These are phyloP conservation scores for Nicotiana paniculata DNA, from an alignment of 257 asterid genomes.

Conservation along the genomic window DNA sequence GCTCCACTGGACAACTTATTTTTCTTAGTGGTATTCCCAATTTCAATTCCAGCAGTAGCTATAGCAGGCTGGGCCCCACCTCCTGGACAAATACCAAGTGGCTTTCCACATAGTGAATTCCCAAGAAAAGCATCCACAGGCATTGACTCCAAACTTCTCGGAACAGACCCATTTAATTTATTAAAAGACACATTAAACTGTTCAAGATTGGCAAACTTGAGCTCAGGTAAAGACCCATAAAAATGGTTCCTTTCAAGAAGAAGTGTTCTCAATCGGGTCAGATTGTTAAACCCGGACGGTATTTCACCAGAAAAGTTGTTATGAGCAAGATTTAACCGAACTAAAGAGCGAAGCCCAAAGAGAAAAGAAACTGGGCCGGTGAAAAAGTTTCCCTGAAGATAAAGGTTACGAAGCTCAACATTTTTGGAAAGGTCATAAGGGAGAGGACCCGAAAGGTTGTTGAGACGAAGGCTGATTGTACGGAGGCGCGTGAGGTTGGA, in stretches of 20 bases:
- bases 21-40: slow-evolving; percentile 5
- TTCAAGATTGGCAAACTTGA: slow-evolving; percentile 39
- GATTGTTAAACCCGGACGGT: slow-evolving; percentile 35
- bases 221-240: slow-evolving; percentile 51
- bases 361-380: slow-evolving; percentile 31
- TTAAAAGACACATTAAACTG: slow-evolving; percentile 81
- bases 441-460: slow-evolving; percentile 59
- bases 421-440: slow-evolving; percentile 47
- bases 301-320: slow-evolving; percentile 62
- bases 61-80: slow-evolving; percentile 27
- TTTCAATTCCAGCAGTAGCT: slow-evolving; percentile 14
- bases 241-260: slow-evolving; percentile 46
- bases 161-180: slow-evolving; percentile 56
- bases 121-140: slow-evolving; percentile 47
- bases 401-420: slow-evolving; percentile 51
- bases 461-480: slow-evolving; percentile 71
- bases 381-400: slow-evolving; percentile 64
- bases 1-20: slow-evolving; percentile 60
- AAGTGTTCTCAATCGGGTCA: slow-evolving; percentile 68
- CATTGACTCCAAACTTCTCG: slow-evolving; percentile 39
- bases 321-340: slow-evolving; percentile 48
- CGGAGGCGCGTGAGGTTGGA: slow-evolving; percentile 48
- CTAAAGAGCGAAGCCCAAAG: slow-evolving; percentile 34
- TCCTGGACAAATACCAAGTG: slow-evolving; percentile 46
- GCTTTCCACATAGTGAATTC: slow-evolving; percentile 66